These are phyloP conservation scores for Periconia digitata DNA, from an alignment of 2,329 filamentous ascomycete genomes.

Conservation along the genomic window DNA sequence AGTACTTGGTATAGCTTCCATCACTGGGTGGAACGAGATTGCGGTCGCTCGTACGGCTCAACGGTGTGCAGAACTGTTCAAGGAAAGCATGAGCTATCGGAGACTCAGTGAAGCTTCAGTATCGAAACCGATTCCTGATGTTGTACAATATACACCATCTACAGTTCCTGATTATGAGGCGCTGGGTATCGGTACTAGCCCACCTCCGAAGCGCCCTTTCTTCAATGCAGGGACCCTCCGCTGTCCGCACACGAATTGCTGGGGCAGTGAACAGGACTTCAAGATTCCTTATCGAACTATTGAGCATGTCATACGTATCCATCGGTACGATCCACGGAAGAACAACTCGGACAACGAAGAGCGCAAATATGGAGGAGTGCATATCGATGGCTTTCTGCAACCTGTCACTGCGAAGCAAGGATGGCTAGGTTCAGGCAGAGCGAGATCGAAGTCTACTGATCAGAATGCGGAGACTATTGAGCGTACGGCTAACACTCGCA, in stretches of 20 bases:
- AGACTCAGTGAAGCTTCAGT: conserved; percentile 52
- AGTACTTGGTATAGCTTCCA: conserved; percentile 74
- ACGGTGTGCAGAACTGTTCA: conserved; percentile 76
- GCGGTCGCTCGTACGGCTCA: conserved; percentile 70
- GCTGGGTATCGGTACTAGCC: background rate
- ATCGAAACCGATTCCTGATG: conserved; percentile 22
- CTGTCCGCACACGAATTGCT: conserved; percentile 39
- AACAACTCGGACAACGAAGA: conserved; percentile 51
- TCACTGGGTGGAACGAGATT: conserved; percentile 67
- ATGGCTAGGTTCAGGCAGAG: conserved; percentile 27
- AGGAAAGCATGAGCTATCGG: conserved; percentile 67
- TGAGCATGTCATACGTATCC: conserved; percentile 51
- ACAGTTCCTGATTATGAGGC: conserved; percentile 20
- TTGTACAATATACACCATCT: conserved; percentile 40
- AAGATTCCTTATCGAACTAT: conserved; percentile 30
- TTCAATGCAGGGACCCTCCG: conserved; percentile 29
- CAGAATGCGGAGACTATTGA: background rate
- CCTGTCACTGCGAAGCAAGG: conserved; percentile 48
- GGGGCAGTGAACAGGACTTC: conserved; percentile 27
- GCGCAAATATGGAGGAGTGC: conserved; percentile 61
- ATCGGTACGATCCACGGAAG: conserved; percentile 45
- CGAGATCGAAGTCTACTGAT: conserved; percentile 20
- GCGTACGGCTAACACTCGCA: conserved; percentile 8
- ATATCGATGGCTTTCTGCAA: conserved; percentile 68
- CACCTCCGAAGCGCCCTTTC: conserved; percentile 23